A percentile compares a stretch with the other conserved stretches of the same genome.
These are phyloP conservation scores for Phylloporus scabripes DNA, from an alignment of 768 basidiomycete genomes.

Conservation along the genomic window DNA sequence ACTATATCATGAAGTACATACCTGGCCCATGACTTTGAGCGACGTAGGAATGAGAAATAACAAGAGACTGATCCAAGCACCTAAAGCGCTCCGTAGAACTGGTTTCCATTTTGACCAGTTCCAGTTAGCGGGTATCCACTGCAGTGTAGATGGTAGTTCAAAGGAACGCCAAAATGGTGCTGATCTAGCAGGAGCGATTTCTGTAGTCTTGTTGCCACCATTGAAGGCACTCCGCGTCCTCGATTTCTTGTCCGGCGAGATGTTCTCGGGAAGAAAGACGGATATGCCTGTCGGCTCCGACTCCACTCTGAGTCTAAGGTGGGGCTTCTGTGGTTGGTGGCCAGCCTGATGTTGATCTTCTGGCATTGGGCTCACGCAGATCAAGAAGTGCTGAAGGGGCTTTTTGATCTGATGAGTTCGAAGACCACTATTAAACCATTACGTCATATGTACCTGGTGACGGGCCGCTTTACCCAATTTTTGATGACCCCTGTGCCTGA, in stretches of 20 bases:
- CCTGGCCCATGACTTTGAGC: constrained; percentile 52
- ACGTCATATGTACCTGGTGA: neutral
- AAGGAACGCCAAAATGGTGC: neutral
- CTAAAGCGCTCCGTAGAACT: constrained; percentile 53
- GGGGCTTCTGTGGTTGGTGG: neutral
- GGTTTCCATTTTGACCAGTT: constrained; percentile 58
- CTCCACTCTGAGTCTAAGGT: constrained; percentile 7
- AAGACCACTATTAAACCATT: neutral
- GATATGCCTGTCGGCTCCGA: neutral
- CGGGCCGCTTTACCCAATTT: neutral
- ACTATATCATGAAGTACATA: constrained; percentile 13
- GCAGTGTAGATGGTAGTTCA: constrained; percentile 30
- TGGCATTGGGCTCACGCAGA: constrained; percentile 6
- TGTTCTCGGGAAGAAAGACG: neutral
- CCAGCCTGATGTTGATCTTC: constrained; percentile 1
- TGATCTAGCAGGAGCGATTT: neutral
- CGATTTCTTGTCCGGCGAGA: neutral
- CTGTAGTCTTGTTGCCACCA: neutral
- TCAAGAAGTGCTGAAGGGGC: neutral
- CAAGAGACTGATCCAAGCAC: constrained; percentile 56
- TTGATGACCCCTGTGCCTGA: neutral
- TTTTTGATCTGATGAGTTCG: neutral
- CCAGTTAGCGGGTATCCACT: constrained; percentile 56
- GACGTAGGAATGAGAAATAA: constrained; percentile 53
- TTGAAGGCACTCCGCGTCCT: constrained; percentile 1